Percentiles rank a stretch among this genome's conserved stretches.
Evolutionary conservation across 768 basidiomycete genomes (phyloP).

Genomic region (Candolleomyces efflorescens): DNA sequence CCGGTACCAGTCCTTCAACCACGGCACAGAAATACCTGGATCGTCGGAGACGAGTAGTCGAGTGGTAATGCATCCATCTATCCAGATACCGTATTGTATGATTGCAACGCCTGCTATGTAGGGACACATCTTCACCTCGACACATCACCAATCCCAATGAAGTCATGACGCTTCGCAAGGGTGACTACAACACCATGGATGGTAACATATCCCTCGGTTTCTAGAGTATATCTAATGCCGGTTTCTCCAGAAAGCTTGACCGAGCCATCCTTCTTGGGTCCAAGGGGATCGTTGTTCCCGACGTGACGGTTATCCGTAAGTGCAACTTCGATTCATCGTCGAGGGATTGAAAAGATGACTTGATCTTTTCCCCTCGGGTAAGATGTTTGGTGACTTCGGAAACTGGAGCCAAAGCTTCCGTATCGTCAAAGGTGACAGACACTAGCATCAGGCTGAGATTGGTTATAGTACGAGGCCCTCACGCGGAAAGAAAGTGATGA

Average conservation of each 20-base stretch:
- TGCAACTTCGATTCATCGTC: constrained; percentile 1
- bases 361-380: neutral
- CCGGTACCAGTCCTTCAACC: constrained; percentile 32
- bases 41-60: constrained; percentile 29
- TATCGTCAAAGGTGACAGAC: constrained; percentile 2
- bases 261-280: constrained; percentile 20
- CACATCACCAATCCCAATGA: constrained; percentile 29
- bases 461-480: neutral
- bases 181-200: constrained; percentile 18
- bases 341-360: neutral
- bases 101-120: constrained; percentile 6
- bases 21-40: constrained; percentile 24
- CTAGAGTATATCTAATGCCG: neutral
- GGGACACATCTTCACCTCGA: constrained; percentile 23
- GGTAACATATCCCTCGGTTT: constrained; percentile 10
- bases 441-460: neutral
- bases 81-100: neutral
- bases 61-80: constrained; percentile 26
- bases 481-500: neutral
- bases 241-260: constrained; percentile 19
- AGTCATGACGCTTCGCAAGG: constrained; percentile 22
- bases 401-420: constrained; percentile 29
- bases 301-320: constrained; percentile 25
- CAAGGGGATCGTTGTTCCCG: constrained; percentile 22
- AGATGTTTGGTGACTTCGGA: constrained; percentile 35